Base-by-base conservation (phyloP, 2,329 filamentous ascomycete species). In the Colletotrichum aenigma region DNA sequence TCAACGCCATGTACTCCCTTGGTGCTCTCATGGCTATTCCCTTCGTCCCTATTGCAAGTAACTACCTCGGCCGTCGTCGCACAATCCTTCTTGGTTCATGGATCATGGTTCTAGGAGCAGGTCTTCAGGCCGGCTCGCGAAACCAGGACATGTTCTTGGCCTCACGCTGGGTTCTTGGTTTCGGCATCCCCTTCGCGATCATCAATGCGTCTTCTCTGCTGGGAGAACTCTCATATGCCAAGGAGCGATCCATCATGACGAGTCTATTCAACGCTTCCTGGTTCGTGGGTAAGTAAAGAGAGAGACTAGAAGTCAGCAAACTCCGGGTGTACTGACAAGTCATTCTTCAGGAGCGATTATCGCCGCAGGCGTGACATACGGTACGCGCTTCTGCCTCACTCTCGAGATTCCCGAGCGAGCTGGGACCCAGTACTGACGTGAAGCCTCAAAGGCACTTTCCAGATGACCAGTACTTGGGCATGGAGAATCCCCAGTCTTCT, bases 181-280 rank as follows among this genome's bases (percentile, higher is more conserved):
- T 90, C 34, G 90, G 90, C 7, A 86, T 90, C 30, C 85, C 87
- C 0, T 89, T 89, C 76, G 87, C 86, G 58, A 90, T 89, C 64
- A 87, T 89, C 34, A 86, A 87, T 0, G 88, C 87, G 1, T 89
- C 89, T 1, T 84, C 86, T 3, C 80, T 91, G 70, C 86, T 91
- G 6, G 88, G 87, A 77, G 90, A 91, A 70, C 81, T 91, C 6
- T 87, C 86, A 1, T 87, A 91, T 77, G 89, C 89, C 0, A 90
- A 89, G 77, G 88, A 91, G 77, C 86, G 89, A 56, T 84, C 88
- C 0, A 86, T 87, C 7, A 79, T 91, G 60, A 90, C 88, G 1
- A 88, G 72, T 71, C 72, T 75, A 10, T 91, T 90, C 83, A 91
- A 91, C 71, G 87, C 81, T 4, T 70, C 66, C 18, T 77, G 71